phyloP scores from a whole-genome alignment of 345 rosid genomes.

The Bruguiera parviflora region DNA sequence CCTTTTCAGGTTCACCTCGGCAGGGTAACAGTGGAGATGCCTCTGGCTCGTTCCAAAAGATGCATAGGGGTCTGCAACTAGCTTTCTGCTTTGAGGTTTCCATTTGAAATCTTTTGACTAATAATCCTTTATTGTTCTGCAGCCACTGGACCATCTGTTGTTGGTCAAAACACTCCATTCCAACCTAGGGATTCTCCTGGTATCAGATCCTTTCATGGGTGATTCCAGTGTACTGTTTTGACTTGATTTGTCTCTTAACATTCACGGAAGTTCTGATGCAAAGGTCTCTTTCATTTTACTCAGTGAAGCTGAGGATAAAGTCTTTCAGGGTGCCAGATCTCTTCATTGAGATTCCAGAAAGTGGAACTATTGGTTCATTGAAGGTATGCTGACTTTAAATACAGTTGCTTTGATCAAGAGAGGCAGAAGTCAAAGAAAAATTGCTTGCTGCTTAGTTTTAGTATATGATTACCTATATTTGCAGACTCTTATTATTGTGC shows the following conservation, averaged over 20 bases:
- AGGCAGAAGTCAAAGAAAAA: slow-evolving; percentile 4
- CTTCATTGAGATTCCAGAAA: slow-evolving; percentile 83
- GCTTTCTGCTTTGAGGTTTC: neutral
- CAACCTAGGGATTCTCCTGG: slow-evolving; percentile 70
- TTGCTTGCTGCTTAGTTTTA: neutral
- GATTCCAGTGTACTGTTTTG: slow-evolving; percentile 28
- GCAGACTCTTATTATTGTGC: neutral
- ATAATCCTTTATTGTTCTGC: slow-evolving; percentile 16
- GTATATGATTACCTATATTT: too few relatives aligned
- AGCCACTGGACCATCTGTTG: slow-evolving; percentile 45
- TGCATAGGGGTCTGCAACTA: slow-evolving; percentile 42
- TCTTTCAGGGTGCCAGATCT: slow-evolving; percentile 94
- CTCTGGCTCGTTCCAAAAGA: slow-evolving; percentile 33
- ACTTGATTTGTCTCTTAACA: slow-evolving; percentile 31
- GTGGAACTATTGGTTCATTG: slow-evolving; percentile 82
- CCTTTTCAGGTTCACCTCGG: slow-evolving; percentile 35
- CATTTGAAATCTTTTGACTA: slow-evolving; percentile 11
- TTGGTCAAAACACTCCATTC: slow-evolving; percentile 40
- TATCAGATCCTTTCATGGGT: slow-evolving; percentile 45
- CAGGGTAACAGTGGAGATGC: slow-evolving; percentile 40
- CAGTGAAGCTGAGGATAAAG: slow-evolving; percentile 94
- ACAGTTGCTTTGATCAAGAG: slow-evolving; percentile 6
- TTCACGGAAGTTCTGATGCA: slow-evolving; percentile 27
- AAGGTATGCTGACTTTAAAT: slow-evolving; percentile 47
- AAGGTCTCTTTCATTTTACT: slow-evolving; percentile 29